These are phyloP conservation scores for Metarhizium album DNA, from an alignment of 2,329 filamentous ascomycete genomes.

Conservation along the genomic window DNA sequence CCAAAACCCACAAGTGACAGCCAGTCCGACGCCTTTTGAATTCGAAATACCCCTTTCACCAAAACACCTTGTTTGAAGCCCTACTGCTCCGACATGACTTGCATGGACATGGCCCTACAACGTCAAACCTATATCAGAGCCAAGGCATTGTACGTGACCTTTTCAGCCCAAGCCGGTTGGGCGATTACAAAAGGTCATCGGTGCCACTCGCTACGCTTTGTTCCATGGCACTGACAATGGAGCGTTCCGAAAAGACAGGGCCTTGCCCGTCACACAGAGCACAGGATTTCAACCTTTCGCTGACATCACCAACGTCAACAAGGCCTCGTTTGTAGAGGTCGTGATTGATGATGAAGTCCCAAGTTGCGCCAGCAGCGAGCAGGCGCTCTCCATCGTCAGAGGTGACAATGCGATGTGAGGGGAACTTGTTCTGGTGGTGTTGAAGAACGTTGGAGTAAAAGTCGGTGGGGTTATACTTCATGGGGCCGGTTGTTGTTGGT, in stretches of 20 bases:
- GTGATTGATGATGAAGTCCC: constrained; percentile 81
- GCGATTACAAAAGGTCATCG: constrained; percentile 52
- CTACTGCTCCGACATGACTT: neutral
- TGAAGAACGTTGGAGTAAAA: constrained; percentile 56
- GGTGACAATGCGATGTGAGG: constrained; percentile 57
- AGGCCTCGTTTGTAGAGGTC: constrained; percentile 64
- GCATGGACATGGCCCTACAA: neutral
- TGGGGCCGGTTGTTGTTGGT: constrained; percentile 51
- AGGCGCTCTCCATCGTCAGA: constrained; percentile 57
- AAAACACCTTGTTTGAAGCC: neutral
- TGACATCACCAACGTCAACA: constrained; percentile 73
- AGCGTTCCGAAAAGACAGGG: constrained; percentile 73
- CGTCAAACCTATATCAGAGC: neutral
- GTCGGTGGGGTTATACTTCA: constrained; percentile 61
- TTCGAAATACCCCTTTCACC: neutral
- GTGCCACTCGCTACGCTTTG: constrained; percentile 65
- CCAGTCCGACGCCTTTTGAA: neutral
- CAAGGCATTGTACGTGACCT: neutral
- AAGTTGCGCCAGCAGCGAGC: constrained; percentile 67
- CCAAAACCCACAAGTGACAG: neutral
- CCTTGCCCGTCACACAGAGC: constrained; percentile 80
- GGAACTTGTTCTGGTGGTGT: constrained; percentile 50
- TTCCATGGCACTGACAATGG: constrained; percentile 64
- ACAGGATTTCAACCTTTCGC: constrained; percentile 61
- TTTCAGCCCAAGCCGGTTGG: neutral